phyloP scores from a whole-genome alignment of 1,284 basidiomycete species.

The Rugosomyces carneus region DNA sequence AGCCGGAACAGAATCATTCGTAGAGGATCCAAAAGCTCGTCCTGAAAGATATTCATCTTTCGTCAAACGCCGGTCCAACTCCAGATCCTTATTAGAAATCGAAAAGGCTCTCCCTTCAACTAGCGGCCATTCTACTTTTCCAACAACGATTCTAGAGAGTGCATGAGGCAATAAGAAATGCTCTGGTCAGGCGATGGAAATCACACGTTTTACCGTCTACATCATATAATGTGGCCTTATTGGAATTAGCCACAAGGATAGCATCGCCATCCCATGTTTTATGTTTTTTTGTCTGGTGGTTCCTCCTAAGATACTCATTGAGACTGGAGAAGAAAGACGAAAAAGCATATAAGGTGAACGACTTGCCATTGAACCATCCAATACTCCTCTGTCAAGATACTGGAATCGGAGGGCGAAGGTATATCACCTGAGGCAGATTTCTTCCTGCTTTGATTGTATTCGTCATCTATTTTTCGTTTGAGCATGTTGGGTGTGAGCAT shows the following conservation, averaged over 20 bases:
- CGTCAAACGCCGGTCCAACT: slow-evolving; percentile 55
- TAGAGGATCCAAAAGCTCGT: slow-evolving; percentile 44
- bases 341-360: not conserved
- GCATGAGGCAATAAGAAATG: slow-evolving; percentile 6
- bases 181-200: slow-evolving; percentile 1
- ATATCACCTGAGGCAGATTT: slow-evolving; percentile 19
- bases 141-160: slow-evolving; percentile 32
- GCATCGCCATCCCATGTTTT: slow-evolving; percentile 91
- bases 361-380: slow-evolving; percentile 70
- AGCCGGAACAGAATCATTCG: slow-evolving; percentile 17
- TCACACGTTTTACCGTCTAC: slow-evolving; percentile 56
- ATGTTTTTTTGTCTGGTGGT: slow-evolving; percentile 78
- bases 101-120: slow-evolving; percentile 49
- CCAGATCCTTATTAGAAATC: slow-evolving; percentile 65
- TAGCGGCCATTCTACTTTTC: slow-evolving; percentile 34
- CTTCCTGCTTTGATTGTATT: slow-evolving; percentile 24
- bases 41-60: slow-evolving; percentile 59
- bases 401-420: slow-evolving; percentile 6
- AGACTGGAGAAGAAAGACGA: not conserved
- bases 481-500: slow-evolving; percentile 14
- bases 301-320: slow-evolving; percentile 45
- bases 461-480: slow-evolving; percentile 25
- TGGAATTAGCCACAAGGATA: slow-evolving; percentile 48
- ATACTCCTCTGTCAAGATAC: slow-evolving; percentile 32
- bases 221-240: slow-evolving; percentile 51